Evolutionary conservation across 2,329 filamentous ascomycete species (phyloP).

Genomic region (Sphaerulina vaccinii): DNA sequence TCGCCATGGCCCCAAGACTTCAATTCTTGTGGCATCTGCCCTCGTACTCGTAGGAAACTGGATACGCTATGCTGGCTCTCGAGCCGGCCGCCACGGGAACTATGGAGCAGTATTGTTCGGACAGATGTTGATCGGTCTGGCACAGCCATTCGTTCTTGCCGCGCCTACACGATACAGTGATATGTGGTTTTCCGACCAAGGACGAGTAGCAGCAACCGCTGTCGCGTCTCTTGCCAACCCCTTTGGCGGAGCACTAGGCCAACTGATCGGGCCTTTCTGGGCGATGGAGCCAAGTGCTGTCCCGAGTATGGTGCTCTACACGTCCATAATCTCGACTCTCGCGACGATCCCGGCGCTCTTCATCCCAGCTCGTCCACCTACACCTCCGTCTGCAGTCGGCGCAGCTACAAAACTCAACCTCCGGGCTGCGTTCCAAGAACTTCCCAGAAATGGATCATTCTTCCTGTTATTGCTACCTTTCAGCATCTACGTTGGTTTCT

Average conservation of each 20-base stretch:
- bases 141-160: constrained; percentile 87
- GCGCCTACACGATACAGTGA: constrained; percentile 90
- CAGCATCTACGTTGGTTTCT: constrained; percentile 80
- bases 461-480: constrained; percentile 83
- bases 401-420: constrained; percentile 55
- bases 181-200: constrained; percentile 85
- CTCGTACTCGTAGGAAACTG: constrained; percentile 84
- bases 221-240: constrained; percentile 84
- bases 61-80: constrained; percentile 54
- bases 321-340: constrained; percentile 51
- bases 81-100: constrained; percentile 47
- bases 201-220: constrained; percentile 84
- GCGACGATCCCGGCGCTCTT: constrained; percentile 75
- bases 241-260: constrained; percentile 81
- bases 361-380: constrained; percentile 72
- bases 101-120: constrained; percentile 84
- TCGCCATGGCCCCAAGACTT: constrained; percentile 69
- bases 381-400: constrained; percentile 69
- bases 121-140: constrained; percentile 83
- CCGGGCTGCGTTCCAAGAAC: constrained; percentile 49
- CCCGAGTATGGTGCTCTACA: constrained; percentile 71
- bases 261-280: constrained; percentile 80
- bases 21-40: constrained; percentile 70
- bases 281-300: constrained; percentile 63
- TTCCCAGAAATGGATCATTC: constrained; percentile 64